These are phyloP conservation scores for Phanerodontia chrysosporium DNA, from an alignment of 768 basidiomycete genomes.

Conservation along the genomic window DNA sequence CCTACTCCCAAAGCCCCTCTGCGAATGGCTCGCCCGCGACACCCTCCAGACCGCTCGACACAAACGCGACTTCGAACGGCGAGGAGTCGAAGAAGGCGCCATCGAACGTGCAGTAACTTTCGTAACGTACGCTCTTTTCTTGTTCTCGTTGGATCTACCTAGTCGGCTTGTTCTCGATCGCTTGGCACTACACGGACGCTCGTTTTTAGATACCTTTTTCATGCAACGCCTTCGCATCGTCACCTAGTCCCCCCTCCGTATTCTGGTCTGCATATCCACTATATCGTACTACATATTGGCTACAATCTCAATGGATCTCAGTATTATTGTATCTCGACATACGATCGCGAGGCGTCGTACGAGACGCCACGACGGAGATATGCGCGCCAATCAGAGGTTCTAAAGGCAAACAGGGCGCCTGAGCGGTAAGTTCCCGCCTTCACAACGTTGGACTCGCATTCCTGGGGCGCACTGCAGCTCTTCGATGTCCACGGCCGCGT, in stretches of 20 bases:
- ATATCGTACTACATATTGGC: slow-evolving; percentile 1
- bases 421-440: neutral
- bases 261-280: neutral
- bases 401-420: neutral
- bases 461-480: neutral
- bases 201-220: slow-evolving; percentile 1
- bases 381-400: neutral
- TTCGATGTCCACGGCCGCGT: neutral
- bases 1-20: slow-evolving; percentile 20
- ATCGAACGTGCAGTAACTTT: neutral
- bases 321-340: neutral
- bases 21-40: slow-evolving; percentile 17
- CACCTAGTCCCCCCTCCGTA: neutral
- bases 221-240: neutral
- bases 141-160: neutral
- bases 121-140: neutral
- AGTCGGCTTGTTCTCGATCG: neutral
- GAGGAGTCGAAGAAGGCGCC: neutral
- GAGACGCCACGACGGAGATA: neutral
- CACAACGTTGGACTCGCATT: neutral
- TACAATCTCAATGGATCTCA: neutral
- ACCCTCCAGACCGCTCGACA: neutral
- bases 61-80: neutral
- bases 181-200: slow-evolving; percentile 4
- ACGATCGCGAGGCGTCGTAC: no score